These are phyloP conservation scores for Bryoerythrophyllum caledonicum DNA, from an alignment of 225 moss, liverwort and hornwort species.

Conservation along the genomic window DNA sequence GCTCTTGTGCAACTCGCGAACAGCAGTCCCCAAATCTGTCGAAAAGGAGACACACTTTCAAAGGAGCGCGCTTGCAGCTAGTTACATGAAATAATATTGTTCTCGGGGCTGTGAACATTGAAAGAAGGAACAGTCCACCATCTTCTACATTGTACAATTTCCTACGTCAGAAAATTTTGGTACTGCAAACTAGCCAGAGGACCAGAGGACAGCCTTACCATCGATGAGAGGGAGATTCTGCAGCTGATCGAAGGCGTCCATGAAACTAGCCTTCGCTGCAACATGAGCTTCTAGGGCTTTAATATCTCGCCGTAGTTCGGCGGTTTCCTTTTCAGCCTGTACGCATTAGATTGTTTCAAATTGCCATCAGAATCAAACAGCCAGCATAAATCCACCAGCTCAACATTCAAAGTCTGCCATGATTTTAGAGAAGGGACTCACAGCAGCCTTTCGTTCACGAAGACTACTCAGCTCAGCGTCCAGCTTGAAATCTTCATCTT, in stretches of 20 bases:
- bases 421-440: constrained; percentile 34
- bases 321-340: constrained; percentile 52
- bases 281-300: constrained; percentile 46
- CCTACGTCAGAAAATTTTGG: background rate
- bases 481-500: constrained; percentile 45
- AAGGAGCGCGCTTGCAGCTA: background rate
- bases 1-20: constrained; percentile 44
- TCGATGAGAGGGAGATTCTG: constrained; percentile 53
- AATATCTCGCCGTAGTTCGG: constrained; percentile 45
- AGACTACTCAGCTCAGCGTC: constrained; percentile 50
- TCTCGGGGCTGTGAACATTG: background rate
- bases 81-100: background rate
- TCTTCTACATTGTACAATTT: background rate
- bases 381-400: constrained; percentile 3
- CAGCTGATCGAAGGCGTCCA: constrained; percentile 55
- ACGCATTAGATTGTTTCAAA: constrained; percentile 16
- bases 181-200: background rate
- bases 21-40: constrained; percentile 49
- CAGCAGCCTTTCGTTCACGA: constrained; percentile 46
- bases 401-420: background rate
- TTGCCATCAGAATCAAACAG: constrained; percentile 4
- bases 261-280: constrained; percentile 47
- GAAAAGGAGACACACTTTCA: constrained; percentile 21
- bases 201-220: constrained; percentile 33
- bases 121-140: background rate